A percentile compares a stretch with the other conserved stretches of the same genome.
These are phyloP conservation scores for Rhynchospora pubera DNA, from an alignment of 176 grass and related monocot genomes.

Conservation along the genomic window DNA sequence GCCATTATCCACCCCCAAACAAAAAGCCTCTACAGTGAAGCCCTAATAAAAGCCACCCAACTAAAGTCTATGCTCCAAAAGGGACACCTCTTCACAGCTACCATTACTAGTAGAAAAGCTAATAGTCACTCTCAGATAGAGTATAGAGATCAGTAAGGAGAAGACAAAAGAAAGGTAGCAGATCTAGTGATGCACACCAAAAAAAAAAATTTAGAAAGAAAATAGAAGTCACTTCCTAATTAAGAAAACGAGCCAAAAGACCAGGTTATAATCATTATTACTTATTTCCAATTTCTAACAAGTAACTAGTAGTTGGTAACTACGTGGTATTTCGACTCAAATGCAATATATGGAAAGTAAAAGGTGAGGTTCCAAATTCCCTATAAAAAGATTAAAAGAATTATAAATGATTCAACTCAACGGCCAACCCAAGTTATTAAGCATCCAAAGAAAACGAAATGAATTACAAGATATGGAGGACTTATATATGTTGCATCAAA, in stretches of 20 bases:
- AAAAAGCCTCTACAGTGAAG: constrained; percentile 24
- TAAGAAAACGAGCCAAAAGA: neutral
- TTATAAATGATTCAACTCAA: neutral
- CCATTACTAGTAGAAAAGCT: constrained; percentile 14
- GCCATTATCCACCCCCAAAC: constrained; percentile 21
- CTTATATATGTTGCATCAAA: neutral
- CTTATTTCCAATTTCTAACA: neutral
- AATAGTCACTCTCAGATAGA: neutral
- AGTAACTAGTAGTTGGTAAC: neutral
- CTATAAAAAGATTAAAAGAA: too few relatives aligned
- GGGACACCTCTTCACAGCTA: neutral
- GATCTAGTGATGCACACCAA: neutral
- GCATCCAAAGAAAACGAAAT: neutral
- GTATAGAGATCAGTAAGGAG: neutral
- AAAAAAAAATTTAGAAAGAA: neutral
- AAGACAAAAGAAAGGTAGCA: neutral
- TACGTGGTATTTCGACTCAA: neutral
- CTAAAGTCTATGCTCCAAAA: constrained; percentile 23
- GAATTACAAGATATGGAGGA: neutral
- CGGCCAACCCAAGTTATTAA: neutral
- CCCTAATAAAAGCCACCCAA: constrained; percentile 14
- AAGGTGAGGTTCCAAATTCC: too few relatives aligned
- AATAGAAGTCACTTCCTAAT: neutral
- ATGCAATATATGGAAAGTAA: neutral
- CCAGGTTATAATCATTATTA: neutral